Evolutionary conservation across 768 basidiomycete genomes (phyloP), one percentile per base, ranked within the genome.

Genomic region (Russula vinacea): DNA sequence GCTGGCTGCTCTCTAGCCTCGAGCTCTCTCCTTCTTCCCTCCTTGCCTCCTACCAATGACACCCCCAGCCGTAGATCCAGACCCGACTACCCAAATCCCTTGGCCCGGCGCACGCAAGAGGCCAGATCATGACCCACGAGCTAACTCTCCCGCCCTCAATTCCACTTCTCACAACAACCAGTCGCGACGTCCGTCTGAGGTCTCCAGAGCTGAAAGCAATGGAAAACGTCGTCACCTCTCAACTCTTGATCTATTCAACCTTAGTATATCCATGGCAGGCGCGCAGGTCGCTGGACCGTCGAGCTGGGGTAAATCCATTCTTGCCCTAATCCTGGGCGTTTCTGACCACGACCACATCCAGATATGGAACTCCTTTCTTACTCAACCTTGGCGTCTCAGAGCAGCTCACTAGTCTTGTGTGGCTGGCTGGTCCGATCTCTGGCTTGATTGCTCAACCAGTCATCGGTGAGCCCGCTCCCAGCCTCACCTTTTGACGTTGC

Each of bases 281-380:
- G 92, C 90, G 7, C 92, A 97, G 76, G 87, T 98, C 29, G 89
- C 92, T 98, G 95, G 95, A 96, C 94, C 1, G 89, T 97, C 4
- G 94, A 96, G 72, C 84, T 95, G 29, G 93, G 92, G 93, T 94
- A 71, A 68, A 68, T 88, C 76, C 33, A 44, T 29, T 50, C 22
- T 22, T 44, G 40, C 51, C 29, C 35, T 52, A 26, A 52, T 47
- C 29, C 35, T 32, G 39, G 32, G 52, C 42, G 44, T 44, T 59
- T 56, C 59, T 63, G 24, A 56, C 47, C 3, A 51, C 22, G 26
- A 67, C 62, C 60, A 56, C 57, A 69, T 19, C 32, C 32, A 97
- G 96, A 73, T 97, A 96, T 71, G 96, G 96, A 42, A 98, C 96
- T 5, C 96, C 96, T 1, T 97, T 97, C 74, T 79, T 98, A 44